These are phyloP conservation scores for Heliosperma pusillum DNA, from an alignment of 148 eudicot genomes.

Conservation along the genomic window DNA sequence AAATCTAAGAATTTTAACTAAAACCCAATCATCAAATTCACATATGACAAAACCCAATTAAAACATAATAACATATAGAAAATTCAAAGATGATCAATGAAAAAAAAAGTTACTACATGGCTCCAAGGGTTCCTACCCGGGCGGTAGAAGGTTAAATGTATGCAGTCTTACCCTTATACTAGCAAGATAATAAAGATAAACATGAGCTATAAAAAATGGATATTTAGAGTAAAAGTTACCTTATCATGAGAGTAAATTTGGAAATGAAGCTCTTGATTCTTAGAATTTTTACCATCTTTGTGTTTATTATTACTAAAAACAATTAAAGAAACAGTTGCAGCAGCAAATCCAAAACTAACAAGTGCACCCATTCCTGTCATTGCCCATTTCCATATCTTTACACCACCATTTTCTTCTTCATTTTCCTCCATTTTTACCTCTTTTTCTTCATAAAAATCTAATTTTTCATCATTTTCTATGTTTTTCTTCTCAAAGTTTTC, in stretches of 20 bases:
- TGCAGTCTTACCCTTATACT: too few relatives aligned
- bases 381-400: constrained; percentile 66
- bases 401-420: constrained; percentile 29
- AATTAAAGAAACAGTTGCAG: constrained; percentile 65
- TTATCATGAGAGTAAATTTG: constrained; percentile 63
- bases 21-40: too few relatives aligned
- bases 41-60: too few relatives aligned
- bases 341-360: constrained; percentile 74
- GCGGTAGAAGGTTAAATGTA: too few relatives aligned
- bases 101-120: too few relatives aligned
- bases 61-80: too few relatives aligned
- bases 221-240: constrained; percentile 31
- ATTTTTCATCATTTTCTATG: constrained; percentile 24
- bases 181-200: too few relatives aligned
- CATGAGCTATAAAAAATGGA: too few relatives aligned
- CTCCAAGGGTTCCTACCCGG: too few relatives aligned
- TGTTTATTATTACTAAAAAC: constrained; percentile 41
- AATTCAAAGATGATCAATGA: too few relatives aligned
- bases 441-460: constrained; percentile 12
- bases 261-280: constrained; percentile 55
- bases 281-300: constrained; percentile 28
- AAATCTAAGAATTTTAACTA: too few relatives aligned
- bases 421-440: constrained; percentile 11
- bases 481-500: constrained; percentile 15
- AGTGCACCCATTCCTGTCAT: constrained; percentile 71